Conservation (phyloP, 768 basidiomycete genomes). For the Dentipellis sp. region DNA sequence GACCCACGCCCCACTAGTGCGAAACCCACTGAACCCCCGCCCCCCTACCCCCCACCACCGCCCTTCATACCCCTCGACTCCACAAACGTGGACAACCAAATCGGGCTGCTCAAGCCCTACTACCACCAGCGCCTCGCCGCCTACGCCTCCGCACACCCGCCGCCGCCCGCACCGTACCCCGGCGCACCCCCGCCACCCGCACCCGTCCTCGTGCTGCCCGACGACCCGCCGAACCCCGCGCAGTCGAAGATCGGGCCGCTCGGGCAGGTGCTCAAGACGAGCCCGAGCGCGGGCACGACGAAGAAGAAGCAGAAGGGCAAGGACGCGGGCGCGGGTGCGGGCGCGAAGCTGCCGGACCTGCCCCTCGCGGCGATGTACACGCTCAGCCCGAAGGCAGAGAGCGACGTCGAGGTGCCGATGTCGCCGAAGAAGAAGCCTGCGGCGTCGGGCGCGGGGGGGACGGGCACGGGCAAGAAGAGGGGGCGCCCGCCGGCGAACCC, state of each 20-base stretch:
- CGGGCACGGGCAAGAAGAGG: constrained; percentile 12
- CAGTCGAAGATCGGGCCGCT: constrained; percentile 74
- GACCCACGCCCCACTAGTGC: constrained; percentile 26
- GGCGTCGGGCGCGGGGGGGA: background rate
- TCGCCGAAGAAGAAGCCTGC: constrained; percentile 15
- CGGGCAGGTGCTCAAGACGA: constrained; percentile 59
- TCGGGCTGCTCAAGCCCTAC: constrained; percentile 75
- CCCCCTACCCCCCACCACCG: constrained; percentile 79
- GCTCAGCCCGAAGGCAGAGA: constrained; percentile 1
- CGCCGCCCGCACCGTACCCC: constrained; percentile 15
- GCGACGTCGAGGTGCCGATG: background rate
- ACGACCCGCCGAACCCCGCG: constrained; percentile 48
- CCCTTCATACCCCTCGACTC: constrained; percentile 67
- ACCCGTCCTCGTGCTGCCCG: constrained; percentile 36
- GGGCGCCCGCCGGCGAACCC: constrained; percentile 13
- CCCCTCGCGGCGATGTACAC: background rate
- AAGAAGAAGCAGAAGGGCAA: constrained; percentile 53
- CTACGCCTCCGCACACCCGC: constrained; percentile 9
- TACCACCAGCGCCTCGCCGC: constrained; percentile 49
- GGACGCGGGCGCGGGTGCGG: background rate
- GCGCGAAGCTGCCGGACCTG: background rate
- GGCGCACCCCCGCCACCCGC: constrained; percentile 15
- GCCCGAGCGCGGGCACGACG: constrained; percentile 29
- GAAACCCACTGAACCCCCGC: constrained; percentile 66
- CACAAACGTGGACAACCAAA: constrained; percentile 62